Conservation (phyloP, 208 protist species). For the Trypanosoma avium region DNA sequence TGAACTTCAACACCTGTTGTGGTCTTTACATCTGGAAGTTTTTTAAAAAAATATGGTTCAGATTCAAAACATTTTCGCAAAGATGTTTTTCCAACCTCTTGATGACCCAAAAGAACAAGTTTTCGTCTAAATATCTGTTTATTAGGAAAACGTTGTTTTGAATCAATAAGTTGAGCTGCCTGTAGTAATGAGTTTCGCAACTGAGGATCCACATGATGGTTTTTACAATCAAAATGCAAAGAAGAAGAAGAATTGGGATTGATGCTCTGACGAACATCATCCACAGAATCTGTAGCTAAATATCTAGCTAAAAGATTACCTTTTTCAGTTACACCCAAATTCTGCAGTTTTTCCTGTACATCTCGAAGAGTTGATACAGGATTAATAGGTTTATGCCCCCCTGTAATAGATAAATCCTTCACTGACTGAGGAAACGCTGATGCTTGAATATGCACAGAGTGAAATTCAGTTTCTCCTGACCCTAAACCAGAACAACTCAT, state of each 20-base stretch:
- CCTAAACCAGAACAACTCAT: background rate
- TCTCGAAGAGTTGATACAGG: constrained; percentile 39
- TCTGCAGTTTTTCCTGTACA: constrained; percentile 49
- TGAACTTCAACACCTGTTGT: constrained; percentile 84
- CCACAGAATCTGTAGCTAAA: constrained; percentile 43
- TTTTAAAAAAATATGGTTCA: constrained; percentile 80
- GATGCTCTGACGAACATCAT: background rate
- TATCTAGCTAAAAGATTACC: constrained; percentile 53
- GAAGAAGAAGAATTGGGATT: background rate
- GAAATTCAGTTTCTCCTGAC: background rate
- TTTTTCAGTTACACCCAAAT: constrained; percentile 36
- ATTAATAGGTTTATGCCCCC: background rate
- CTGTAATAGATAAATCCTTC: constrained; percentile 7
- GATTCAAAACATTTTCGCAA: constrained; percentile 88
- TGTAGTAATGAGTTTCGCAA: constrained; percentile 5
- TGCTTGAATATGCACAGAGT: background rate
- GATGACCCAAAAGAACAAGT: constrained; percentile 81
- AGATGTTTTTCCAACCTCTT: constrained; percentile 90
- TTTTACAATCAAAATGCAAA: background rate
- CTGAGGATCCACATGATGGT: constrained; percentile 22
- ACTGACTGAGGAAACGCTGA: constrained; percentile 4
- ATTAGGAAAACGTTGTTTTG: constrained; percentile 51
- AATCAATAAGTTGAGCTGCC: constrained; percentile 7
- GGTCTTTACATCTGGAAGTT: constrained; percentile 74
- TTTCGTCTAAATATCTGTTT: constrained; percentile 74